These are phyloP conservation scores for Galium porrigens DNA, from an alignment of 305 asterid genomes.

Conservation along the genomic window DNA sequence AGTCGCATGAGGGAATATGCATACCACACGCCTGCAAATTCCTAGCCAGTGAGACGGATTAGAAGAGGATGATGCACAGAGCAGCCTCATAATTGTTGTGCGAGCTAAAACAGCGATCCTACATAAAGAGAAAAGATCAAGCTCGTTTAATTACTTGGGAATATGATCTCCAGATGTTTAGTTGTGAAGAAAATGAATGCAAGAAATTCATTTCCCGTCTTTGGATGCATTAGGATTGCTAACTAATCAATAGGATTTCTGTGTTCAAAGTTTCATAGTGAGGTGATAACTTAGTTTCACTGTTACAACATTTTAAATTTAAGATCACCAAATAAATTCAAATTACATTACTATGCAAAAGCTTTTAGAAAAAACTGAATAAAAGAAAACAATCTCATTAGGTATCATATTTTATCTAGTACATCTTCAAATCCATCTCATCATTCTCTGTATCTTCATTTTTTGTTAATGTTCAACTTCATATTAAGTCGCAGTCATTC, in stretches of 20 bases:
- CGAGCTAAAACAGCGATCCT: conserved; percentile 88
- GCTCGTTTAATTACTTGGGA: not conserved
- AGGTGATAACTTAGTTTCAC: too few species aligned
- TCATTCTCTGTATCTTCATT: not conserved
- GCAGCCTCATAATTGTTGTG: conserved; percentile 72
- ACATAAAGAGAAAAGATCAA: conserved; percentile 15
- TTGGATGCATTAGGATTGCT: not conserved
- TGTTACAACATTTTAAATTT: not conserved
- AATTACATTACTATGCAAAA: too few species aligned
- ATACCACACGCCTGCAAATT: conserved; percentile 80
- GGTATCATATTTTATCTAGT: not conserved
- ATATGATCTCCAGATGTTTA: not conserved
- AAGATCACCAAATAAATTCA: not conserved
- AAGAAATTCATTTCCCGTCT: not conserved
- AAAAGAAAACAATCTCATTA: not conserved
- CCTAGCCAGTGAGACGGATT: conserved; percentile 86
- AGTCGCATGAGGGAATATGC: conserved; percentile 16
- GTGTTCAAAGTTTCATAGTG: not conserved
- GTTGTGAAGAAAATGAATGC: not conserved
- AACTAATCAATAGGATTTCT: not conserved
- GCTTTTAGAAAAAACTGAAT: too few species aligned
- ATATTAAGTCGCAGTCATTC: not conserved
- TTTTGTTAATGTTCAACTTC: not conserved
- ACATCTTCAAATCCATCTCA: not conserved
- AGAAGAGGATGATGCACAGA: conserved; percentile 77